Conservation (phyloP, 768 basidiomycete species). For the Phaeolepiota aurea region DNA sequence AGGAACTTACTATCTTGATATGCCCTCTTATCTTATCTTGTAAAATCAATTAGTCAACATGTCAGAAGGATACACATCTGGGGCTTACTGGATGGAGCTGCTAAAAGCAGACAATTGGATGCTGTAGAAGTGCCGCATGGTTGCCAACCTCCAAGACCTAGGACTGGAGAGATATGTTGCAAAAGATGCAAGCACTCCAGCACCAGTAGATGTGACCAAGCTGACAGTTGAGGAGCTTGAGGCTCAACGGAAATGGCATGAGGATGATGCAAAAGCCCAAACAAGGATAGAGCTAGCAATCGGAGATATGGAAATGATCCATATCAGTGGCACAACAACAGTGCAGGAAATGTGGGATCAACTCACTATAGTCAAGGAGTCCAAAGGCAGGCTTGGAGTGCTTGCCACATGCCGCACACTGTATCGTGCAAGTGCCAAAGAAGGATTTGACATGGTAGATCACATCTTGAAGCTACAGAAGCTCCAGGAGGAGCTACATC, state of each 20-base stretch:
- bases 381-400: conserved; percentile 11
- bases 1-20: neutral
- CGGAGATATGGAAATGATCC: conserved; percentile 12
- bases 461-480: conserved; percentile 12
- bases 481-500: conserved; percentile 14
- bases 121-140: conserved; percentile 17
- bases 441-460: conserved; percentile 12
- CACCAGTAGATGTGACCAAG: conserved; percentile 4
- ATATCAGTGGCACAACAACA: conserved; percentile 11
- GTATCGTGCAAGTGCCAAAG: conserved; percentile 10
- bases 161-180: conserved; percentile 15
- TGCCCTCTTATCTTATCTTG: neutral
- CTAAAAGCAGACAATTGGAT: conserved; percentile 19
- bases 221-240: conserved; percentile 4
- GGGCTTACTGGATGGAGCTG: conserved; percentile 13
- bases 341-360: conserved; percentile 13
- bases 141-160: conserved; percentile 17
- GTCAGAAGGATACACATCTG: conserved; percentile 9
- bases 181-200: conserved; percentile 7
- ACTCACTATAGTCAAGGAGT: conserved; percentile 12
- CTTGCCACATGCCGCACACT: conserved; percentile 10
- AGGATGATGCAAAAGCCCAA: conserved; percentile 12
- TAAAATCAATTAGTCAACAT: too few species aligned
- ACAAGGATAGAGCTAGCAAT: conserved; percentile 13
- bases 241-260: conserved; percentile 7